These are phyloP conservation scores for Chalciporus sp. DNA, from an alignment of 1,284 basidiomycete species.

Conservation along the genomic window DNA sequence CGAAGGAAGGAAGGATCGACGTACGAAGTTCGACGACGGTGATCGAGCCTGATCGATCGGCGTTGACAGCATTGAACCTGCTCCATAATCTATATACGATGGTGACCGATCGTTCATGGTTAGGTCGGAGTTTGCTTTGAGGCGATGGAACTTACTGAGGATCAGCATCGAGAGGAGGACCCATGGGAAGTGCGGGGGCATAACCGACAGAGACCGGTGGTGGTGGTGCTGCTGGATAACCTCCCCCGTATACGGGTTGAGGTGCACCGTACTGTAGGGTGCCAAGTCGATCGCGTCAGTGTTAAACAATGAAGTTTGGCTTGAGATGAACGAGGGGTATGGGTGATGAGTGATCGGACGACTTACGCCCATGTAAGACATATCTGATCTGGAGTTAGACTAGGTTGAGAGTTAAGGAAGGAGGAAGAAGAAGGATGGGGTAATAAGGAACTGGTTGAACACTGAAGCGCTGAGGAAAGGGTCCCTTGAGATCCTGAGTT, in stretches of 20 bases:
- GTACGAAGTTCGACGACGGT: slow-evolving; percentile 65
- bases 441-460: neutral
- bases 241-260: slow-evolving; percentile 22
- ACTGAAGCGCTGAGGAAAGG: neutral
- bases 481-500: neutral
- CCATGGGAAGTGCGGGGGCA: slow-evolving; percentile 37
- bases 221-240: slow-evolving; percentile 26
- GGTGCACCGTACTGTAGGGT: slow-evolving; percentile 29
- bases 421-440: neutral
- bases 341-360: neutral
- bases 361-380: neutral
- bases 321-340: neutral
- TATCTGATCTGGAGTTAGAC: neutral
- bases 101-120: neutral
- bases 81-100: slow-evolving; percentile 57
- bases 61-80: slow-evolving; percentile 75
- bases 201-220: slow-evolving; percentile 40
- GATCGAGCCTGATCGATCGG: slow-evolving; percentile 69
- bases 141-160: slow-evolving; percentile 56
- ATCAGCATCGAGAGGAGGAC: slow-evolving; percentile 67
- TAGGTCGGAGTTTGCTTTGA: too few relatives aligned
- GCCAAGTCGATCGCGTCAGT: neutral
- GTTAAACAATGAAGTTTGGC: neutral
- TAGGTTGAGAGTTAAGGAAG: neutral
- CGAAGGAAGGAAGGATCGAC: slow-evolving; percentile 29